These are phyloP conservation scores for Kuraishia borneana DNA, from an alignment of 805 yeast species.

Conservation along the genomic window DNA sequence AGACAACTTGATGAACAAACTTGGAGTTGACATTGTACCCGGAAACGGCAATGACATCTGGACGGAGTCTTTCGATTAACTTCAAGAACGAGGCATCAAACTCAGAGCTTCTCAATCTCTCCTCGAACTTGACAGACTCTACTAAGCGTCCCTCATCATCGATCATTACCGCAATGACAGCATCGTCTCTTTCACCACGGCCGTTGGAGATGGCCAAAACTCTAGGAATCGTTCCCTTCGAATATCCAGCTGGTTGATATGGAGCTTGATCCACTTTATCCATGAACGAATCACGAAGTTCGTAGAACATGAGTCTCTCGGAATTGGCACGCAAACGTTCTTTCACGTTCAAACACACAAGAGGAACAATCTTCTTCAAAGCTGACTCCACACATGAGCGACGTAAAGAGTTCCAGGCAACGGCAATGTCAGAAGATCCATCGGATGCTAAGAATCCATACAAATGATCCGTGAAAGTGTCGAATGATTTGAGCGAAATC, in stretches of 20 bases:
- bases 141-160: constrained; percentile 74
- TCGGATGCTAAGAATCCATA: constrained; percentile 57
- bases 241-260: constrained; percentile 67
- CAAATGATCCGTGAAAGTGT: constrained; percentile 33
- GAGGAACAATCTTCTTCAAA: constrained; percentile 52
- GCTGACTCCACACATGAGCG: constrained; percentile 56
- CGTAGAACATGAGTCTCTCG: constrained; percentile 55
- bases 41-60: constrained; percentile 85
- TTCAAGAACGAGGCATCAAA: constrained; percentile 56
- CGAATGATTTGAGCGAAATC: constrained; percentile 36
- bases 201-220: constrained; percentile 80
- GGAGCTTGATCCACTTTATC: constrained; percentile 88
- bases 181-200: constrained; percentile 75
- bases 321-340: constrained; percentile 73
- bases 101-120: constrained; percentile 51
- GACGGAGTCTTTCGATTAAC: constrained; percentile 52
- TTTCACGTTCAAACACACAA: constrained; percentile 65
- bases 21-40: constrained; percentile 75
- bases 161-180: constrained; percentile 71
- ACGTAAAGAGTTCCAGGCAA: constrained; percentile 74
- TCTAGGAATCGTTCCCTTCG: constrained; percentile 74
- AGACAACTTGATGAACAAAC: constrained; percentile 43
- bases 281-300: constrained; percentile 60
- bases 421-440: constrained; percentile 64
- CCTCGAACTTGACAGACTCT: constrained; percentile 70